These are phyloP conservation scores for Prunella vulgaris DNA, from an alignment of 257 asterid species.

Conservation along the genomic window DNA sequence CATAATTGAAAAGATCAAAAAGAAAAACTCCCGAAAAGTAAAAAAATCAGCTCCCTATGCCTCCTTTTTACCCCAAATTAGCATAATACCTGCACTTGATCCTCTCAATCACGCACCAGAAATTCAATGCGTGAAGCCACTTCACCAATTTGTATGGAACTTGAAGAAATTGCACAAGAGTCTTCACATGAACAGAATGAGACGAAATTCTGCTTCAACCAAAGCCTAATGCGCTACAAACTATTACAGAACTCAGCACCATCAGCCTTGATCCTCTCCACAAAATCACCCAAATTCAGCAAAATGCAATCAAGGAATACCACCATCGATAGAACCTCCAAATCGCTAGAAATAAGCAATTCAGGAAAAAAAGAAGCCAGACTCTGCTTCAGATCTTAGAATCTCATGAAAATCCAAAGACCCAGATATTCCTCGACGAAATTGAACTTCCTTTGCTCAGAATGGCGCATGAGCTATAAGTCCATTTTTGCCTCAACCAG, in stretches of 20 bases:
- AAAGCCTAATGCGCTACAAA: slow-evolving; percentile 37
- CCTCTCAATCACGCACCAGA: slow-evolving; percentile 26
- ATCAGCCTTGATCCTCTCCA: slow-evolving; percentile 28
- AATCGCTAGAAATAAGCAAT: neutral
- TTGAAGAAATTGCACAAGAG: slow-evolving; percentile 14
- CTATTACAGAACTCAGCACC: slow-evolving; percentile 34
- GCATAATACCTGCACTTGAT: slow-evolving; percentile 24
- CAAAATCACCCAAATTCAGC: slow-evolving; percentile 5
- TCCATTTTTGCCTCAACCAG: neutral
- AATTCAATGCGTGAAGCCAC: slow-evolving; percentile 25
- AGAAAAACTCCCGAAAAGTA: neutral
- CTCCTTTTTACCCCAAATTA: slow-evolving; percentile 29
- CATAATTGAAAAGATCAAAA: slow-evolving; percentile 2
- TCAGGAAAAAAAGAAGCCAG: neutral
- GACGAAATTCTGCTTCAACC: slow-evolving; percentile 26
- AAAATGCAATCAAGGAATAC: slow-evolving; percentile 18
- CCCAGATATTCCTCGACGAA: neutral
- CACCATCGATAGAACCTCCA: neutral
- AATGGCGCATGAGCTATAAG: slow-evolving; percentile 3
- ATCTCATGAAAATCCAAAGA: slow-evolving; percentile 7
- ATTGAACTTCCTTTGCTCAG: slow-evolving; percentile 11
- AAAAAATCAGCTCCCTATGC: slow-evolving; percentile 8
- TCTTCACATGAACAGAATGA: slow-evolving; percentile 11
- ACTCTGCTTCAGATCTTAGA: slow-evolving; percentile 37
- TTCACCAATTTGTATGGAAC: slow-evolving; percentile 18